Base-by-base conservation (phyloP, 805 yeast species). In the Osmozyma mogii region DNA sequence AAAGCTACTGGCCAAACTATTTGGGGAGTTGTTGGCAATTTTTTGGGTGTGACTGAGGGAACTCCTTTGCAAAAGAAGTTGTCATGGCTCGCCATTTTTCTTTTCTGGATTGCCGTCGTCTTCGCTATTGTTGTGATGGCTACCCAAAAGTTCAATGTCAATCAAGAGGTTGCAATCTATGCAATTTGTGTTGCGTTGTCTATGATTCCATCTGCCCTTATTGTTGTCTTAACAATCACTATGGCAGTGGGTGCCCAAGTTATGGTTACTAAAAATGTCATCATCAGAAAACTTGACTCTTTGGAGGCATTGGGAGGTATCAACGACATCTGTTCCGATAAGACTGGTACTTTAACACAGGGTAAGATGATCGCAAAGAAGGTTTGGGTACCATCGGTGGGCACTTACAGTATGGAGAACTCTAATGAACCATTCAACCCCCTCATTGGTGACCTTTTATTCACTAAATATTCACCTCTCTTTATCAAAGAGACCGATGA, bases 81-180 rank as follows among this genome's bases (percentile, higher is more conserved):
- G 52, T 47, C 68, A 39, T 45, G 71, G 73, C 36, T 58, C 47
- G 75, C 74, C 4, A 70, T 70, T 20, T 57, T 67, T 30, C 61
- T 68, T 34, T 69, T 69, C 38, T 65, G 68, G 51, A 63, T 69
- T 4, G 64, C 64, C 2, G 62, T 58, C 6, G 17, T 58, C 12
- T 56, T 58, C 45, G 64, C 64, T 5, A 56, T 58, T 25, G 50
- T 58, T 8, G 64, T 58, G 3, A 56, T 58, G 62, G 62, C 46
- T 2, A 50, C 61, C 2, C 64, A 58, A 34, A 52, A 42, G 36
- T 42, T 58, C 40, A 36, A 27, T 15, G 64, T 58, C 26, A 54
- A 46, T 39, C 44, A 32, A 19, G 54, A 54, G 32, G 64, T 58
- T 15, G 64, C 64, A 19, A 58, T 58, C 22, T 58, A 58, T 31